These are phyloP conservation scores for Rhizophagus sp. DNA, from an alignment of 192 early-diverging fungal species.

Conservation along the genomic window DNA sequence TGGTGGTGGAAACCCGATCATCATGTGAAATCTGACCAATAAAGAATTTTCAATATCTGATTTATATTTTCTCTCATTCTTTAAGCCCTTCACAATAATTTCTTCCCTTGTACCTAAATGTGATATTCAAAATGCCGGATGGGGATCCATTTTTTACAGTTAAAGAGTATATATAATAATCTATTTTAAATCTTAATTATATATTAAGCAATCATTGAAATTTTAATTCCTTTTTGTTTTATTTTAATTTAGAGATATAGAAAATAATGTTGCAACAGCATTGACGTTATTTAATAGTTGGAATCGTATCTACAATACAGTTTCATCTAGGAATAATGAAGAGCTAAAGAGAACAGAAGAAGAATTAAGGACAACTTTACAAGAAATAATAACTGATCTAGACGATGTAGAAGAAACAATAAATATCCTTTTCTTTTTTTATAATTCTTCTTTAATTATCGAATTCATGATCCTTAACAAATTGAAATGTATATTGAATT, in stretches of 20 bases:
- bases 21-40: too few species aligned
- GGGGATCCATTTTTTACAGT: background rate
- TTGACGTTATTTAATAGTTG: slow-evolving; percentile 49
- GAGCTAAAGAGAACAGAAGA: slow-evolving; percentile 58
- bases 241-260: slow-evolving; percentile 18
- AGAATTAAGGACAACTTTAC: slow-evolving; percentile 42
- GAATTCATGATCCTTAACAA: slow-evolving; percentile 31
- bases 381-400: slow-evolving; percentile 50
- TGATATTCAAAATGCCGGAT: background rate
- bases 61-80: background rate
- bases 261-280: slow-evolving; percentile 33
- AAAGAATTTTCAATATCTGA: too few species aligned
- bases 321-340: slow-evolving; percentile 53
- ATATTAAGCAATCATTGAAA: too few species aligned
- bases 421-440: slow-evolving; percentile 40
- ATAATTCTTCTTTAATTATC: slow-evolving; percentile 16
- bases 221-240: too few species aligned
- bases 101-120: too few species aligned
- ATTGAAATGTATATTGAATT: background rate
- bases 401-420: slow-evolving; percentile 58
- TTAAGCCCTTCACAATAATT: too few species aligned
- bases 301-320: slow-evolving; percentile 57
- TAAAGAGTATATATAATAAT: background rate
- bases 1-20: too few species aligned
- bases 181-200: background rate